Conservation (phyloP, 805 yeast genomes). For the Sugiyamaella mastotermitis region DNA sequence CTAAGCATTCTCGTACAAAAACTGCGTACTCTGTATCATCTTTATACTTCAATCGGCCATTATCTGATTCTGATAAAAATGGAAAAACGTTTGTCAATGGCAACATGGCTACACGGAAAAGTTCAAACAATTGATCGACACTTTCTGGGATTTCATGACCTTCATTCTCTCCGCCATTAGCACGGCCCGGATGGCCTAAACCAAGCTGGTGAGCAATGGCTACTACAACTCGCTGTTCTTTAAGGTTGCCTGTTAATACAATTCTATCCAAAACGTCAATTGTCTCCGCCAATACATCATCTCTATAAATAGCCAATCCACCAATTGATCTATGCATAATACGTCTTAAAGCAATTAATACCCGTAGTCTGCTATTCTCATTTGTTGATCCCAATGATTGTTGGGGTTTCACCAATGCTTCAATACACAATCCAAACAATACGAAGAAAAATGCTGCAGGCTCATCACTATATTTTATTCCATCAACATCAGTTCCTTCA, state of each 20-base stretch:
- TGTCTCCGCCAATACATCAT: slow-evolving; percentile 65
- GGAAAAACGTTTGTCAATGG: slow-evolving; percentile 42
- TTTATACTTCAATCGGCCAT: slow-evolving; percentile 6
- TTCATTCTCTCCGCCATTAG: slow-evolving; percentile 21
- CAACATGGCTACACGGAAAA: slow-evolving; percentile 61
- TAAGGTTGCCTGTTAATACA: slow-evolving; percentile 46
- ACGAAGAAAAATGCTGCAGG: slow-evolving; percentile 59
- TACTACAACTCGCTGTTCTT: slow-evolving; percentile 43
- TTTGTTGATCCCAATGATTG: slow-evolving; percentile 20
- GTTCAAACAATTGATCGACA: slow-evolving; percentile 77
- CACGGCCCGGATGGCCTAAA: slow-evolving; percentile 33
- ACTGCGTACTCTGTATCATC: slow-evolving; percentile 29
- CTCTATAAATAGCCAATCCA: slow-evolving; percentile 55
- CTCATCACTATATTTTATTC: slow-evolving; percentile 23
- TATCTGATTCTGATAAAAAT: slow-evolving; percentile 18
- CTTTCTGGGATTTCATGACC: slow-evolving; percentile 44
- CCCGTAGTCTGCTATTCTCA: slow-evolving; percentile 28
- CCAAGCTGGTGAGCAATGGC: slow-evolving; percentile 57
- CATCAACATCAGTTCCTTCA: slow-evolving; percentile 17
- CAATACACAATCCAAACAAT: slow-evolving; percentile 77
- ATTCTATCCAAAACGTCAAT: slow-evolving; percentile 71
- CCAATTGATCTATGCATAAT: slow-evolving; percentile 53
- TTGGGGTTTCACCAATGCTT: slow-evolving; percentile 50
- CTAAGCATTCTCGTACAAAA: slow-evolving; percentile 45
- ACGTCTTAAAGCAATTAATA: slow-evolving; percentile 46